These are phyloP conservation scores for Boletus tomentosulus DNA, from an alignment of 768 basidiomycete genomes.

Conservation along the genomic window DNA sequence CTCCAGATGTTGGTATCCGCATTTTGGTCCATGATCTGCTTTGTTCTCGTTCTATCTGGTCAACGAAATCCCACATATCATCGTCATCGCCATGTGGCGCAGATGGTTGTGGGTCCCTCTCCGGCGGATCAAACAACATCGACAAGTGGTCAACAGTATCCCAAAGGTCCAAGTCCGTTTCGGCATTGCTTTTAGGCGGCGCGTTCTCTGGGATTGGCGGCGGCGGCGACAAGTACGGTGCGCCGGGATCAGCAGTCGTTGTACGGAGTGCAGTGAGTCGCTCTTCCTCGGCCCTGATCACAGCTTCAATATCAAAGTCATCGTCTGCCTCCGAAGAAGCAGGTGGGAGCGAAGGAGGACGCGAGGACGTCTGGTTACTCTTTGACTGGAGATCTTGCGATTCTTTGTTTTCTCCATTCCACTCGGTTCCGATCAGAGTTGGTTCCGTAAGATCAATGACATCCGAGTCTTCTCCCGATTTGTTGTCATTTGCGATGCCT, in stretches of 20 bases:
- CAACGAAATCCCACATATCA: conserved; percentile 70
- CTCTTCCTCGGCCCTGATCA: conserved; percentile 44
- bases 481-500: conserved; percentile 37
- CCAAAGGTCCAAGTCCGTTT: conserved; percentile 36
- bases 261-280: conserved; percentile 24
- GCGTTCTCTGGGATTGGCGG: conserved; percentile 6
- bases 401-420: conserved; percentile 12
- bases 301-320: conserved; percentile 50
- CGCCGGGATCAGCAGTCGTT: conserved; percentile 3
- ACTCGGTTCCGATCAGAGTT: conserved; percentile 26
- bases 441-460: conserved; percentile 30
- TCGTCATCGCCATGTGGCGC: conserved; percentile 42
- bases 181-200: conserved; percentile 6
- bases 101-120: neutral
- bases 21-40: neutral
- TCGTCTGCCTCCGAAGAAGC: conserved; percentile 39
- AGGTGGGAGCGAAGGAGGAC: conserved; percentile 37
- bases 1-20: conserved; percentile 25
- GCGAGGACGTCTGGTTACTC: conserved; percentile 33
- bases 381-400: conserved; percentile 5
- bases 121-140: conserved; percentile 3
- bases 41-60: conserved; percentile 44
- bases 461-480: conserved; percentile 18
- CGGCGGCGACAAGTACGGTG: neutral
- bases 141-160: conserved; percentile 18